These are phyloP conservation scores for Xerophyta viscosa DNA, from an alignment of 106 monocot species.

Conservation along the genomic window DNA sequence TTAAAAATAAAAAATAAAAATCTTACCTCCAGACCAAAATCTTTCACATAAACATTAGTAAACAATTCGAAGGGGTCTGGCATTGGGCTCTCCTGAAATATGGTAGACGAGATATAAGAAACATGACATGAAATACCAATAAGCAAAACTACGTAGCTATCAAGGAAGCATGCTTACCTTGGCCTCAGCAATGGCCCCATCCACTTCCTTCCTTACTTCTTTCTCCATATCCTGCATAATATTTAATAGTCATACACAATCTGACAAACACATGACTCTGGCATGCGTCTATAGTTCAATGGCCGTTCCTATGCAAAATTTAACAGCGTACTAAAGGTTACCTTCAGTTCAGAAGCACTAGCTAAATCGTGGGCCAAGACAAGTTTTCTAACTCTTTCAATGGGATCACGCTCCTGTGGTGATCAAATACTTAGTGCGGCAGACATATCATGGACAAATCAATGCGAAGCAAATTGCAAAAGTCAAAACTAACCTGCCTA, in stretches of 20 bases:
- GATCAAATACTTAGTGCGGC: neutral
- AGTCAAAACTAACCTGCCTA: conserved; percentile 57
- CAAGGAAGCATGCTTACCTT: conserved; percentile 20
- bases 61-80: conserved; percentile 58
- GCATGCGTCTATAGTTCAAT: too few species aligned
- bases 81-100: conserved; percentile 64
- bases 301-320: too few species aligned
- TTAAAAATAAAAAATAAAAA: too few species aligned
- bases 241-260: too few species aligned
- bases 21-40: conserved; percentile 63
- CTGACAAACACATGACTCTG: too few species aligned
- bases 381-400: conserved; percentile 91
- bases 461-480: too few species aligned
- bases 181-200: conserved; percentile 61
- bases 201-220: conserved; percentile 51
- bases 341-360: conserved; percentile 79
- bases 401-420: conserved; percentile 26
- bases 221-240: conserved; percentile 51
- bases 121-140: too few species aligned
- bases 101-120: conserved; percentile 3
- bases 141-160: neutral
- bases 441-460: too few species aligned
- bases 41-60: conserved; percentile 58
- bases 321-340: conserved; percentile 14
- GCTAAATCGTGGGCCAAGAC: conserved; percentile 70